A percentile compares a stretch with the other conserved stretches of the same genome.
These are phyloP conservation scores for Margaritispora aquatica DNA, from an alignment of 495 filamentous ascomycete species.

Conservation along the genomic window DNA sequence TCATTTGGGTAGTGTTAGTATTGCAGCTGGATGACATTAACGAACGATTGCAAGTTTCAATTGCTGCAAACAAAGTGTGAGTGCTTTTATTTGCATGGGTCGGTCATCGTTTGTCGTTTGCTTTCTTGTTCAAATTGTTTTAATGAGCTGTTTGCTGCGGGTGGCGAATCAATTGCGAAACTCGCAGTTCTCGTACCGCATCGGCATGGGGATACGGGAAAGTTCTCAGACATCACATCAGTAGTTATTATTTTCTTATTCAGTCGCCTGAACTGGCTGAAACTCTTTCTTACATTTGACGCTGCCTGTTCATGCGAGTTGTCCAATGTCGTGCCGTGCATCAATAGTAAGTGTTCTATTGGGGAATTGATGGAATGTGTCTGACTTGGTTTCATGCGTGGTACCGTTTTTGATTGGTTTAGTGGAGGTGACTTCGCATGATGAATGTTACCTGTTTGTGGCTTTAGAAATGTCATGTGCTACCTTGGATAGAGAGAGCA, in stretches of 20 bases:
- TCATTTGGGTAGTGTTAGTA: no score
- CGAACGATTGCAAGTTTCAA: no score
- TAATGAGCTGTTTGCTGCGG: background rate
- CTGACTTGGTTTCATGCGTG: background rate
- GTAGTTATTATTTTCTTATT: background rate
- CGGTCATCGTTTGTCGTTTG: no score
- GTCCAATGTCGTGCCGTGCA: background rate
- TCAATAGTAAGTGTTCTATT: background rate
- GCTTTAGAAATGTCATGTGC: background rate
- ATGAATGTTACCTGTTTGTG: background rate
- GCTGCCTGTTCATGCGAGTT: background rate
- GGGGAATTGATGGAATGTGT: background rate
- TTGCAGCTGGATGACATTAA: no score
- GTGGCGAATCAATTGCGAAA: background rate
- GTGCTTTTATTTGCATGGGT: background rate
- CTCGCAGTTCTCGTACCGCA: background rate
- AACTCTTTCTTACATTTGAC: background rate
- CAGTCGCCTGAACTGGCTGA: background rate
- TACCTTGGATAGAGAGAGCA: background rate
- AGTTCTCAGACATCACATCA: background rate
- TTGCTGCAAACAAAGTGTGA: background rate
- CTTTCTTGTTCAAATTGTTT: background rate
- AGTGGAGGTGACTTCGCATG: background rate
- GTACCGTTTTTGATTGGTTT: background rate
- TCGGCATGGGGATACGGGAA: background rate